Conservation (phyloP, 2,329 filamentous ascomycete genomes). For the Exophiala sideris region DNA sequence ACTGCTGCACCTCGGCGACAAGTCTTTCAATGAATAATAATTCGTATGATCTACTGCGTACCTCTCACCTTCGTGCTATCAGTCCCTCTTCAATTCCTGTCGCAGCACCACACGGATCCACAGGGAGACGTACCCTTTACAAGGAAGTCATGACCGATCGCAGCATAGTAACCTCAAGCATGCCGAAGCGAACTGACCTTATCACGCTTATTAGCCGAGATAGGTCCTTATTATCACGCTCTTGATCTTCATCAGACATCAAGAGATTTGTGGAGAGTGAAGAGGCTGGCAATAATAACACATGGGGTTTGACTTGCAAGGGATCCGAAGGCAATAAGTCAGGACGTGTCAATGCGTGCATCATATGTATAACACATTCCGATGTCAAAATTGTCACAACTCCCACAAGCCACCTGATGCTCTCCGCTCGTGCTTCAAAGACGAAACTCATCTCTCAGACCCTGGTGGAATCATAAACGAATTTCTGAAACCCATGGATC, state of each 20-base stretch:
- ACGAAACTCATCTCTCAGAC: slow-evolving; percentile 1
- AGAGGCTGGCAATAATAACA: not conserved
- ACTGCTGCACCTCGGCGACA: too few relatives aligned
- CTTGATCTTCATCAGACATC: not conserved
- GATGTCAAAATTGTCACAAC: slow-evolving; percentile 8
- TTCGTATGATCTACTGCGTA: too few relatives aligned
- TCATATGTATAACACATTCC: slow-evolving; percentile 3
- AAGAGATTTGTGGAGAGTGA: not conserved
- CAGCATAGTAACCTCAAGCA: too few relatives aligned
- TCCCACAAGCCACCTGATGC: slow-evolving; percentile 1
- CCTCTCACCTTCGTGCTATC: too few relatives aligned
- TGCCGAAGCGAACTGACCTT: too few relatives aligned
- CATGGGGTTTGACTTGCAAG: not conserved
- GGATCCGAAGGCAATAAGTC: not conserved
- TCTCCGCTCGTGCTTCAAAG: slow-evolving; percentile 3
- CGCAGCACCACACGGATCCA: too few relatives aligned
- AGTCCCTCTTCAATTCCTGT: too few relatives aligned
- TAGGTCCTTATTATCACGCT: not conserved
- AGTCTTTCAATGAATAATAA: too few relatives aligned
- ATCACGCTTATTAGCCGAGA: not conserved
- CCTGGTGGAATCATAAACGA: not conserved
- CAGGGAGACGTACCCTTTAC: too few relatives aligned
- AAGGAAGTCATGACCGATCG: too few relatives aligned
- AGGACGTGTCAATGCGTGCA: not conserved
- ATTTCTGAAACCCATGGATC: not conserved